Conservation (phyloP, 192 early-diverging fungal species). For the Coemansia sp. region DNA sequence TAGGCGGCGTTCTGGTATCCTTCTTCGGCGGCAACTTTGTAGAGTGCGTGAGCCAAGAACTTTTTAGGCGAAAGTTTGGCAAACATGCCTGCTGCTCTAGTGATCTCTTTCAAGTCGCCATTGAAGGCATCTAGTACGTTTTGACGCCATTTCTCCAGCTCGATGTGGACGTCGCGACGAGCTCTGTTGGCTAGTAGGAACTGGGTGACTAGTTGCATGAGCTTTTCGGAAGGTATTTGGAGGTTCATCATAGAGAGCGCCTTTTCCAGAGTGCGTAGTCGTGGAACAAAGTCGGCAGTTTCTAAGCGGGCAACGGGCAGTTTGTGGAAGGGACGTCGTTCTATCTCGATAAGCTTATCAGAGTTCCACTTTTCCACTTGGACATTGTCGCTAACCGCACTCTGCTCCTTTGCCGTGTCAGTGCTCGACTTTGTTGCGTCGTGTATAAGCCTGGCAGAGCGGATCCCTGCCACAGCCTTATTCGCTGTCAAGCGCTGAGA, state of each 20-base stretch:
- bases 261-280: conserved; percentile 10
- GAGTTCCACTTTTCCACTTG: conserved; percentile 3
- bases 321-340: conserved; percentile 1
- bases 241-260: conserved; percentile 6
- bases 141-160: conserved; percentile 34
- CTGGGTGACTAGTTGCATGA: conserved; percentile 16
- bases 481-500: not conserved
- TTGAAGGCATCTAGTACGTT: conserved; percentile 23
- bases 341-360: conserved; percentile 2
- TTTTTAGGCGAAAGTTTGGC: conserved; percentile 16
- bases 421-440: not conserved
- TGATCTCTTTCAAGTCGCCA: conserved; percentile 21
- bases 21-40: conserved; percentile 51
- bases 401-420: not conserved
- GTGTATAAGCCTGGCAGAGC: not conserved
- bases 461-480: not conserved
- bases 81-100: conserved; percentile 19
- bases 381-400: not conserved
- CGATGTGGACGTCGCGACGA: not conserved
- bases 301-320: not conserved
- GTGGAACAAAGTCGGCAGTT: conserved; percentile 7
- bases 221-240: conserved; percentile 1
- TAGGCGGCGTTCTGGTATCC: conserved; percentile 29
- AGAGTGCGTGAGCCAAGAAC: conserved; percentile 31
- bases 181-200: conserved; percentile 19